A percentile compares a stretch with the other conserved stretches of the same genome.
Conservation (phyloP, 345 rosid species). For the Mangifera indica region DNA sequence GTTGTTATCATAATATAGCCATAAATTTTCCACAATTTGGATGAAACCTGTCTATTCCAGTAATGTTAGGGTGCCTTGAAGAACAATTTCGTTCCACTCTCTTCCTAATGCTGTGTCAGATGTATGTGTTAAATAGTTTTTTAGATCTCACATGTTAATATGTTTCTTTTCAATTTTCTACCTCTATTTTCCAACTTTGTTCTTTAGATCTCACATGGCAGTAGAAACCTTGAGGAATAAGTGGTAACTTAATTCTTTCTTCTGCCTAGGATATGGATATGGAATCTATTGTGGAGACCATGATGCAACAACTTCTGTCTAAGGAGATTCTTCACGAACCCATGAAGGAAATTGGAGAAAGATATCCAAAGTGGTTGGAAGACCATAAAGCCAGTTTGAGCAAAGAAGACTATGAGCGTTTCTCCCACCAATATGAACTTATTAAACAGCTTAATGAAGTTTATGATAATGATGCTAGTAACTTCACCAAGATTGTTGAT, state of each 20-base stretch:
- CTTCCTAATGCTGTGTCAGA: not conserved
- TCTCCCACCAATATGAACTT: slow-evolving; percentile 65
- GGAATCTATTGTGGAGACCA: slow-evolving; percentile 91
- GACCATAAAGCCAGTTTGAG: slow-evolving; percentile 62
- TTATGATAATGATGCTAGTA: slow-evolving; percentile 74
- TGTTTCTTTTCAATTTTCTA: not conserved
- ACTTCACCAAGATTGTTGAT: slow-evolving; percentile 75
- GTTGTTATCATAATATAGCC: not conserved
- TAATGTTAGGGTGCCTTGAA: not conserved
- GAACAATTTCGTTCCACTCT: not conserved
- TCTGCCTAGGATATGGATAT: slow-evolving; percentile 77
- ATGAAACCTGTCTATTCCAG: not conserved
- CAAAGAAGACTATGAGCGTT: slow-evolving; percentile 69
- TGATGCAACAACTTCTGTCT: slow-evolving; percentile 97
- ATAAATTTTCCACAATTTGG: not conserved
- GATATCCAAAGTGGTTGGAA: slow-evolving; percentile 91
- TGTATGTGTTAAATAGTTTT: not conserved
- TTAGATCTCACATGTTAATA: not conserved
- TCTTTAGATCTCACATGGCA: slow-evolving; percentile 2
- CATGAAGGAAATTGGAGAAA: slow-evolving; percentile 89
- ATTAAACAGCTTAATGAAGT: slow-evolving; percentile 78
- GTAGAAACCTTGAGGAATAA: not conserved
- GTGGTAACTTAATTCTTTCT: not conserved
- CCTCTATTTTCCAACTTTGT: not conserved
- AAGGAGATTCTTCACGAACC: slow-evolving; percentile 98